Evolutionary conservation across 2,329 filamentous ascomycete species (phyloP).

Genomic region (Arthroderma sp.): DNA sequence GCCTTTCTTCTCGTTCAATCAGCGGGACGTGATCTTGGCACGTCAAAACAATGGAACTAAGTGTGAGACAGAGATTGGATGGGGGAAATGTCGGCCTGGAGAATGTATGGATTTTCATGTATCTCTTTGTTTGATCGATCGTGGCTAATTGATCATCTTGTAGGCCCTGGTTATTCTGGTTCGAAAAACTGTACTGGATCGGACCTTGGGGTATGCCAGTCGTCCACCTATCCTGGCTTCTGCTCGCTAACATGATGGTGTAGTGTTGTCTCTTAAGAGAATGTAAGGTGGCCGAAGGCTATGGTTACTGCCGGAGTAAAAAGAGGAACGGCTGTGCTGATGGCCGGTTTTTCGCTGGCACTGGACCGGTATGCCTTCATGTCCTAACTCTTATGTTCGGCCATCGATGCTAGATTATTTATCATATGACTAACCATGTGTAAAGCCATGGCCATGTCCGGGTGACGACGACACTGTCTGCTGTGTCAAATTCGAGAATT

Average conservation of each 20-base stretch:
- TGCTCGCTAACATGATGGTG: neutral
- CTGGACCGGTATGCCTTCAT: neutral
- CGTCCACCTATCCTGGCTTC: too few species aligned
- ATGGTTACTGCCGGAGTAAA: neutral
- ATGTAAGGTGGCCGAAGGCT: neutral
- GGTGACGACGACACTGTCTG: neutral
- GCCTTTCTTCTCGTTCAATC: too few species aligned
- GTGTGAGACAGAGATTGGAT: too few species aligned
- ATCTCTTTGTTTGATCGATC: too few species aligned
- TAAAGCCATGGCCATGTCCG: constrained; percentile 3
- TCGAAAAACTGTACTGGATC: too few species aligned
- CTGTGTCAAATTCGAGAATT: constrained; percentile 1
- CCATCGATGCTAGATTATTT: neutral
- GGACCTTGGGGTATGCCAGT: too few species aligned
- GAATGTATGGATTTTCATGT: too few species aligned
- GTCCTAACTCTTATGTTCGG: neutral
- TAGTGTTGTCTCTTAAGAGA: constrained; percentile 1
- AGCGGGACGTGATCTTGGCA: too few species aligned
- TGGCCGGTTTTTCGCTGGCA: constrained; percentile 1
- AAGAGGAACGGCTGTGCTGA: neutral
- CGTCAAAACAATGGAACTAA: too few species aligned
- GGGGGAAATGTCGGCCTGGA: too few species aligned
- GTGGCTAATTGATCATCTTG: too few species aligned
- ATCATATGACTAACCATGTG: neutral
- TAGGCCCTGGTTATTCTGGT: too few species aligned